Percentiles rank a stretch among this genome's conserved stretches.
These are phyloP conservation scores for Isoetes engelmannii DNA, from an alignment of 83 land plant species.

Conservation along the genomic window DNA sequence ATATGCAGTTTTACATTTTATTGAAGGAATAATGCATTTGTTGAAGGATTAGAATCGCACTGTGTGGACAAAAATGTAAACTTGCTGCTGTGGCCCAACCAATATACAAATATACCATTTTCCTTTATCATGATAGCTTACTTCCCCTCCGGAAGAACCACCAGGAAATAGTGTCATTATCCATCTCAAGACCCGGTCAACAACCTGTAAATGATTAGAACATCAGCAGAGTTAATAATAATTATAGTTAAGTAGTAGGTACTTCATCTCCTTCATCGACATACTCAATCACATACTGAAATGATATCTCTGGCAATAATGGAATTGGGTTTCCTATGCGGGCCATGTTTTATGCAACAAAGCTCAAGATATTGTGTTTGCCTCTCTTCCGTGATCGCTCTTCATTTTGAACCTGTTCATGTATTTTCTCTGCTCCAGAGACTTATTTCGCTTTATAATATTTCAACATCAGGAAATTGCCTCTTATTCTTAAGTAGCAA, in stretches of 20 bases:
- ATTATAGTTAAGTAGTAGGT: background rate
- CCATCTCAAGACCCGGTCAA: slow-evolving; percentile 89
- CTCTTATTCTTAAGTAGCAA: too few species aligned
- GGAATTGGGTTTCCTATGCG: slow-evolving; percentile 30
- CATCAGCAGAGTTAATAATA: background rate
- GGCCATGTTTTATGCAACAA: slow-evolving; percentile 74
- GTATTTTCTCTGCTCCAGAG: too few species aligned
- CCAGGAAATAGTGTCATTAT: slow-evolving; percentile 95
- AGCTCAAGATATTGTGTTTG: slow-evolving; percentile 92
- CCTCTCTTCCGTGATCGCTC: slow-evolving; percentile 69
- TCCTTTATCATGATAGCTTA: slow-evolving; percentile 51
- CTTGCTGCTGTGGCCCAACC: too few species aligned
- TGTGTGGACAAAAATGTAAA: too few species aligned
- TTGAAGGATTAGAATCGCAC: too few species aligned
- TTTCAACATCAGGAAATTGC: too few species aligned
- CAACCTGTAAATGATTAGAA: slow-evolving; percentile 43
- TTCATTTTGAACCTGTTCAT: slow-evolving; percentile 54
- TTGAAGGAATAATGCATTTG: too few species aligned
- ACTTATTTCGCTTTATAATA: too few species aligned
- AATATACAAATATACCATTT: background rate
- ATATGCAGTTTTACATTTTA: too few species aligned
- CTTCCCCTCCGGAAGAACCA: slow-evolving; percentile 74
- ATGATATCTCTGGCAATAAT: background rate
- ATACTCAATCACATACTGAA: slow-evolving; percentile 27
- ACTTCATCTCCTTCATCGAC: slow-evolving; percentile 98